Conservation (phyloP, 2,329 filamentous ascomycete species). For the Diaporthe sp. region DNA sequence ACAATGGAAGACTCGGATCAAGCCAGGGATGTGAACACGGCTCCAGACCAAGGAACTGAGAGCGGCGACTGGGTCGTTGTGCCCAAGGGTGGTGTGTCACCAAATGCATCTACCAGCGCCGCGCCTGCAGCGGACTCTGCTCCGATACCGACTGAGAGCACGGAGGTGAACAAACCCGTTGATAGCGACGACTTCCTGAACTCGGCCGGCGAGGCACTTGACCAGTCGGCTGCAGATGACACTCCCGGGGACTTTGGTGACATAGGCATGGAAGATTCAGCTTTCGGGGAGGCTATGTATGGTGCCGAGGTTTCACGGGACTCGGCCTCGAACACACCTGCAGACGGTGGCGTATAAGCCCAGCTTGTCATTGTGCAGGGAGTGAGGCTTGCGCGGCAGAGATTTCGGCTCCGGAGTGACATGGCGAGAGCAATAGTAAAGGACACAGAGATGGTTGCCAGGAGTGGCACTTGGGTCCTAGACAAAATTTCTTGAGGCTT, state of each 20-base stretch:
- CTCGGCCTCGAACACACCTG: slow-evolving; percentile 53
- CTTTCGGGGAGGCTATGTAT: slow-evolving; percentile 88
- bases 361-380: slow-evolving; percentile 44
- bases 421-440: not conserved
- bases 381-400: not conserved
- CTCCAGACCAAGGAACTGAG: slow-evolving; percentile 64
- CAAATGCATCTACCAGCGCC: slow-evolving; percentile 43
- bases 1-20: slow-evolving; percentile 56
- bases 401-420: not conserved
- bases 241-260: slow-evolving; percentile 64
- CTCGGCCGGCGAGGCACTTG: slow-evolving; percentile 79
- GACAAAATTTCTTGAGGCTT: not conserved
- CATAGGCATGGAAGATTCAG: slow-evolving; percentile 81
- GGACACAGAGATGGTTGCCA: not conserved
- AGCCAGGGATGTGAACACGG: slow-evolving; percentile 63
- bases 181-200: slow-evolving; percentile 74
- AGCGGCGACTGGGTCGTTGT: slow-evolving; percentile 83
- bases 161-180: slow-evolving; percentile 48
- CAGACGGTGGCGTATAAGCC: slow-evolving; percentile 44
- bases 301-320: slow-evolving; percentile 60
- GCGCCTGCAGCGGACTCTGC: slow-evolving; percentile 45
- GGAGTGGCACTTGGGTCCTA: not conserved
- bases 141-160: slow-evolving; percentile 16
- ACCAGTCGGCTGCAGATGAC: slow-evolving; percentile 66
- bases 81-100: slow-evolving; percentile 69